Conservation (phyloP, 495 filamentous ascomycete genomes). For the Aspergillus nidulans region DNA sequence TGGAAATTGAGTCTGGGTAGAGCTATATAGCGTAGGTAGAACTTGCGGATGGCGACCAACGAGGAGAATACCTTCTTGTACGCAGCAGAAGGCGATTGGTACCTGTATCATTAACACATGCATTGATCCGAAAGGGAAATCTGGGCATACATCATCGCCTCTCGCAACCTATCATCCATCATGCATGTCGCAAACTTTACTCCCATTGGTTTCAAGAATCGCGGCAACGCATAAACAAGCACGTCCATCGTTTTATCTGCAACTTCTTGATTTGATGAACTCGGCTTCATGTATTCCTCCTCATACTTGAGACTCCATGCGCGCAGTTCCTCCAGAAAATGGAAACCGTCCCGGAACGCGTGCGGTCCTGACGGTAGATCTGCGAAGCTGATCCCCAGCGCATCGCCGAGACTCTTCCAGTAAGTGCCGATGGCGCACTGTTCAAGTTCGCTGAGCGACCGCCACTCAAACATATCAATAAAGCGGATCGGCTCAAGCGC, state of each 20-base stretch:
- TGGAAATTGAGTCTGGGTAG: constrained; percentile 51
- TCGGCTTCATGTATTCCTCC: constrained; percentile 52
- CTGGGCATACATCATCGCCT: constrained; percentile 57
- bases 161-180: constrained; percentile 57
- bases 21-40: constrained; percentile 49
- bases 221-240: constrained; percentile 52
- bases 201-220: constrained; percentile 41
- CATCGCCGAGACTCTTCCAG: constrained; percentile 61
- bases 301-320: constrained; percentile 56
- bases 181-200: constrained; percentile 46
- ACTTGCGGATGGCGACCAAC: constrained; percentile 40
- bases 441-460: constrained; percentile 57
- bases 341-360: constrained; percentile 54
- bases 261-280: constrained; percentile 44
- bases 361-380: constrained; percentile 26
- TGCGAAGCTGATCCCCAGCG: constrained; percentile 52
- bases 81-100: constrained; percentile 32
- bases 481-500: constrained; percentile 55
- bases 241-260: constrained; percentile 55
- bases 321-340: constrained; percentile 56
- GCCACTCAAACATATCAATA: constrained; percentile 55
- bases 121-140: not conserved
- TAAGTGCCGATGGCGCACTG: constrained; percentile 57
- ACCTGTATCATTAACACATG: constrained; percentile 26
- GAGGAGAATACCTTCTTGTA: constrained; percentile 35